Conservation (phyloP, 345 rosid species). For the Salix udensis region DNA sequence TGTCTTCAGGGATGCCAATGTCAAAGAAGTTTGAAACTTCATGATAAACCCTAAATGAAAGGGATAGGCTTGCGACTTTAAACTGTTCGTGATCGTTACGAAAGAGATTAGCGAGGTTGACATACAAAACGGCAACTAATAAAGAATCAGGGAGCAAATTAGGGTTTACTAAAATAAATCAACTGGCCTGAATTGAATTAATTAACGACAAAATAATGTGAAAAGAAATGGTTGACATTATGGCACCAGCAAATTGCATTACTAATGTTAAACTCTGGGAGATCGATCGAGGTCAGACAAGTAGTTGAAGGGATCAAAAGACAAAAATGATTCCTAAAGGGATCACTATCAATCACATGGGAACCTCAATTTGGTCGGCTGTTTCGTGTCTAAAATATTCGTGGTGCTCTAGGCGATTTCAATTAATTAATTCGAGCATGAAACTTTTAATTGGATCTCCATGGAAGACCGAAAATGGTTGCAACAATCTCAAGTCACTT, state of each 20-base stretch:
- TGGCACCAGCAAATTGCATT: conserved; percentile 11
- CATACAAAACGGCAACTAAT: not conserved
- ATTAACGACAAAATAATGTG: not conserved
- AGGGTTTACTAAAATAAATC: not conserved
- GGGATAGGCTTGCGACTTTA: not conserved
- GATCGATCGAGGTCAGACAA: not conserved
- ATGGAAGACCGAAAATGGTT: conserved; percentile 11
- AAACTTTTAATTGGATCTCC: not conserved
- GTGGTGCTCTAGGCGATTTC: conserved; percentile 26
- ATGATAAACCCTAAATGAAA: not conserved
- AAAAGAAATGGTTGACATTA: conserved; percentile 22
- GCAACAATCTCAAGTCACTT: conserved; percentile 38
- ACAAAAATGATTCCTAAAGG: conserved; percentile 36
- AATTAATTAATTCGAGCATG: conserved; percentile 23
- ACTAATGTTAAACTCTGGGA: conserved; percentile 3
- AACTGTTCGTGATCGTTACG: not conserved
- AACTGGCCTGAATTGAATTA: not conserved
- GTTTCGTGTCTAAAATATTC: conserved; percentile 31
- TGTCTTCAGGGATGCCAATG: not conserved
- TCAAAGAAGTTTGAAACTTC: not conserved
- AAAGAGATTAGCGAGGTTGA: not conserved
- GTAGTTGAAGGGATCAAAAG: conserved; percentile 18
- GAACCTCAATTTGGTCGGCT: conserved; percentile 49
- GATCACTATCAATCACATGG: conserved; percentile 58
- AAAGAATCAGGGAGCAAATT: not conserved